Conservation (phyloP, 2,329 filamentous ascomycete species). For the Acarospora socialis region DNA sequence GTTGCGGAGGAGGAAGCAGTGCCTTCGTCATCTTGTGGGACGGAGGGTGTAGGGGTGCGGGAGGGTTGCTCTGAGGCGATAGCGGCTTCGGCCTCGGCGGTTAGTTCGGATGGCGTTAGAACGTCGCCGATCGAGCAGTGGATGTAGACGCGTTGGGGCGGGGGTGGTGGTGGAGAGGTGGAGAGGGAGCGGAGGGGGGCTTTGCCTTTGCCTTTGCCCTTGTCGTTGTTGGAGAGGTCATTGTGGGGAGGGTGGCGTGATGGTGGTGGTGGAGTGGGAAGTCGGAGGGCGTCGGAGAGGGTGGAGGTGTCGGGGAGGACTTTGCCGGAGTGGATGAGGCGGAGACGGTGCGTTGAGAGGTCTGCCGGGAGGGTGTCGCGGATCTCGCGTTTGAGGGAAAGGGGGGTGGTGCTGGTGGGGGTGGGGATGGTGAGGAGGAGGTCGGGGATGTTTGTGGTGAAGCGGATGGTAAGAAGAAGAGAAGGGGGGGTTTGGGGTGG, state of each 20-base stretch:
- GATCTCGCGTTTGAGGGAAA: conserved; percentile 69
- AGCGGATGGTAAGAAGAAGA: conserved; percentile 74
- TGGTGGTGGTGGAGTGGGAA: conserved; percentile 36
- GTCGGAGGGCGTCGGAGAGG: conserved; percentile 52
- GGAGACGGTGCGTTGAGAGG: conserved; percentile 55
- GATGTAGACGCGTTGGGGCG: conserved; percentile 16
- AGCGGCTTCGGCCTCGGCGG: conserved; percentile 3
- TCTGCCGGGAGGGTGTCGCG: conserved; percentile 52
- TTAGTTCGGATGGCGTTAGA: conserved; percentile 1
- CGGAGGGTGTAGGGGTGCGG: conserved; percentile 4
- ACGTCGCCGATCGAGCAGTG: conserved; percentile 10
- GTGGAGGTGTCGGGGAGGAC: conserved; percentile 62
- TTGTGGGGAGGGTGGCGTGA: conserved; percentile 12
- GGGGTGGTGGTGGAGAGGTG: conserved; percentile 79
- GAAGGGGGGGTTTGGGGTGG: conserved; percentile 20
- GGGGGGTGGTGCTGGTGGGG: conserved; percentile 55
- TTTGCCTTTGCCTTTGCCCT: no score
- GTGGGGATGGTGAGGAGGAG: conserved; percentile 60
- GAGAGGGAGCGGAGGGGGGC: conserved; percentile 57
- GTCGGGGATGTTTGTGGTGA: conserved; percentile 74
- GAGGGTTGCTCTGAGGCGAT: conserved; percentile 3
- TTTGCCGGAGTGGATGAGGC: conserved; percentile 80
- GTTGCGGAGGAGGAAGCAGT: conserved; percentile 10
- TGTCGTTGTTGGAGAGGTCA: conserved; percentile 30
- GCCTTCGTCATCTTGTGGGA: no score